A percentile compares a stretch with the other conserved stretches of the same genome.
Conservation (phyloP, 179 eudicot genomes). For the Carnegiea gigantea region DNA sequence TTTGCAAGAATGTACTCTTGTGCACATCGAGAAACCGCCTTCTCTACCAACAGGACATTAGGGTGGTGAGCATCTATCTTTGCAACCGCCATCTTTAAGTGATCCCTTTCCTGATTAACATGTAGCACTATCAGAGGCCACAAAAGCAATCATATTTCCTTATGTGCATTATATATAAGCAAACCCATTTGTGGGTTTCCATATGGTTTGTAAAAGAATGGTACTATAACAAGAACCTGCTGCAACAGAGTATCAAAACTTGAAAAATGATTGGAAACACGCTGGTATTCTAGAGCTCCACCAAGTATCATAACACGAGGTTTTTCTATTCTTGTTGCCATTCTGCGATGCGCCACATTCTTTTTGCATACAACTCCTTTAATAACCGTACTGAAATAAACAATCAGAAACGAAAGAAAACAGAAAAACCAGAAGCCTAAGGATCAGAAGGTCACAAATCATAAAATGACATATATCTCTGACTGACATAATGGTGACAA, state of each 20-base stretch:
- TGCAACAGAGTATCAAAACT: constrained; percentile 94
- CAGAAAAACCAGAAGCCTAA: too few relatives aligned
- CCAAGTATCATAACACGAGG: constrained; percentile 87
- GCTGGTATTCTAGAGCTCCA: constrained; percentile 98
- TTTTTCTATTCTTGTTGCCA: constrained; percentile 83
- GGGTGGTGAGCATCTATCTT: constrained; percentile 87
- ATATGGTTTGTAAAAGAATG: background rate
- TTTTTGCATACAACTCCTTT: constrained; percentile 97
- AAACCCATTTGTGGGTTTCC: background rate
- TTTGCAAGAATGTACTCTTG: constrained; percentile 90
- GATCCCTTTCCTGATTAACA: constrained; percentile 86
- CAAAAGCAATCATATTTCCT: constrained; percentile 4
- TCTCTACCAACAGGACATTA: constrained; percentile 88
- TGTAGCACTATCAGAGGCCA: background rate
- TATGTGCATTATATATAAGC: background rate
- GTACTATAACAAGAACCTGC: constrained; percentile 55
- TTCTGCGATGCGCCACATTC: constrained; percentile 93
- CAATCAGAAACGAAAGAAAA: background rate
- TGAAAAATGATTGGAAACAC: constrained; percentile 80
- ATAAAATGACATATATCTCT: background rate
- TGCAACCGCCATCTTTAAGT: constrained; percentile 99
- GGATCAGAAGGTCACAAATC: background rate
- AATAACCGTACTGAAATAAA: constrained; percentile 60
- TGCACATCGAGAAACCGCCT: constrained; percentile 94
- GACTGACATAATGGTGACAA: background rate